Conservation (phyloP, 1,284 basidiomycete genomes). For the Clitocybe nebularis region DNA sequence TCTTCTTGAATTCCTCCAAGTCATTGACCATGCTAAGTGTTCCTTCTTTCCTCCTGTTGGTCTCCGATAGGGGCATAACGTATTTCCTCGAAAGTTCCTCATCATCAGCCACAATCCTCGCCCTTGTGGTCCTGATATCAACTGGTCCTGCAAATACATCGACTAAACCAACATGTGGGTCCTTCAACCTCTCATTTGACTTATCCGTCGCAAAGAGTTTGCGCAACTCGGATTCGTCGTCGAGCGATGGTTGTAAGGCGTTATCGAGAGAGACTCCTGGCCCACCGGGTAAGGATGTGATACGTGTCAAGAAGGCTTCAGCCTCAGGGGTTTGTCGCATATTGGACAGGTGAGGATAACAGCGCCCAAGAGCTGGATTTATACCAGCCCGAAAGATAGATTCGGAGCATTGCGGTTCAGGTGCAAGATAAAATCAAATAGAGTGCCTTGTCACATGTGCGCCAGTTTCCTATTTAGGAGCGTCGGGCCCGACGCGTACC, state of each 20-base stretch:
- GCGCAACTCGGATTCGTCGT: constrained; percentile 50
- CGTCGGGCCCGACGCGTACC: background rate
- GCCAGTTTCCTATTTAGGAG: background rate
- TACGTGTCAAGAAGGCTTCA: constrained; percentile 37
- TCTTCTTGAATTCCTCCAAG: constrained; percentile 54
- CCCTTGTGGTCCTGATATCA: constrained; percentile 42
- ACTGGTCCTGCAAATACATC: constrained; percentile 48
- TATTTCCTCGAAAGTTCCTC: constrained; percentile 37
- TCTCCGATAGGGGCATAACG: constrained; percentile 40
- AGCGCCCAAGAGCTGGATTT: background rate
- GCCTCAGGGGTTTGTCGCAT: constrained; percentile 31
- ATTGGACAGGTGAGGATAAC: background rate
- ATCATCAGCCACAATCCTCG: constrained; percentile 36
- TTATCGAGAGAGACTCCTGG: constrained; percentile 37
- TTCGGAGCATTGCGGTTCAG: background rate
- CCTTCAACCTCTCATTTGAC: constrained; percentile 35
- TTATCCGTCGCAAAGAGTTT: constrained; percentile 52
- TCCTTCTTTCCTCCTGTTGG: constrained; percentile 37
- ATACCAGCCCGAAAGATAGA: background rate
- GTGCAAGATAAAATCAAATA: background rate
- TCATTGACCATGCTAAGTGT: constrained; percentile 40
- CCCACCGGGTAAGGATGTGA: constrained; percentile 33
- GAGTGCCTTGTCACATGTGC: background rate
- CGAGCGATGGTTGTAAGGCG: constrained; percentile 46
- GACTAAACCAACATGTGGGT: constrained; percentile 52